A percentile compares a stretch with the other conserved stretches of the same genome.
These are phyloP conservation scores for Serendipita indica DNA, from an alignment of 768 basidiomycete genomes.

Conservation along the genomic window DNA sequence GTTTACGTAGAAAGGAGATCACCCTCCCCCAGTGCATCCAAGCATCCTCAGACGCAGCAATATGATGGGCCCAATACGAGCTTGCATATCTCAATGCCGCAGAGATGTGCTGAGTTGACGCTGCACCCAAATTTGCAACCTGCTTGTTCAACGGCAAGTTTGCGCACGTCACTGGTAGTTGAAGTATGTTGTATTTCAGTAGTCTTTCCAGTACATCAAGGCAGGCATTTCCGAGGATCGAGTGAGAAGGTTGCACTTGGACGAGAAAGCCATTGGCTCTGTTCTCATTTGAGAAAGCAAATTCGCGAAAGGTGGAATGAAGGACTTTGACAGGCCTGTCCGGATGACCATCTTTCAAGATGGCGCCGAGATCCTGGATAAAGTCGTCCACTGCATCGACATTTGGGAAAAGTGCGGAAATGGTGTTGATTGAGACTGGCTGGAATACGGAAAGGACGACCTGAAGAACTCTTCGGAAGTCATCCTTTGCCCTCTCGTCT, in stretches of 20 bases:
- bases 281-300: not conserved
- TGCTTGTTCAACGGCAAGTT: not conserved
- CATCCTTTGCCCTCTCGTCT: not conserved
- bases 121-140: not conserved
- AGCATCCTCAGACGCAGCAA: not conserved
- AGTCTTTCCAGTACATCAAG: not conserved
- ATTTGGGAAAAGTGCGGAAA: not conserved
- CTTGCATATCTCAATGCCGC: not conserved
- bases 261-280: conserved; percentile 6
- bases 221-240: not conserved
- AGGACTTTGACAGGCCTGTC: not conserved
- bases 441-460: not conserved
- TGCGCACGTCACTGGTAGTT: not conserved
- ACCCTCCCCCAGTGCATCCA: not conserved
- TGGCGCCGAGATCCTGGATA: not conserved
- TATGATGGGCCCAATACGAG: not conserved
- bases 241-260: not conserved
- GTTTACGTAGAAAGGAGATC: not conserved
- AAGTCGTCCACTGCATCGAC: not conserved
- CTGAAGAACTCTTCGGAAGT: not conserved
- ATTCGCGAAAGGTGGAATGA: conserved; percentile 3
- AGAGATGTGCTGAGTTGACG: not conserved
- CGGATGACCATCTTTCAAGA: not conserved
- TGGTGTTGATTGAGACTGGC: not conserved
- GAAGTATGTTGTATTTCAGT: not conserved